Conservation (phyloP, 1,139 yeast species). For the Sugiyamaella paludigena region DNA sequence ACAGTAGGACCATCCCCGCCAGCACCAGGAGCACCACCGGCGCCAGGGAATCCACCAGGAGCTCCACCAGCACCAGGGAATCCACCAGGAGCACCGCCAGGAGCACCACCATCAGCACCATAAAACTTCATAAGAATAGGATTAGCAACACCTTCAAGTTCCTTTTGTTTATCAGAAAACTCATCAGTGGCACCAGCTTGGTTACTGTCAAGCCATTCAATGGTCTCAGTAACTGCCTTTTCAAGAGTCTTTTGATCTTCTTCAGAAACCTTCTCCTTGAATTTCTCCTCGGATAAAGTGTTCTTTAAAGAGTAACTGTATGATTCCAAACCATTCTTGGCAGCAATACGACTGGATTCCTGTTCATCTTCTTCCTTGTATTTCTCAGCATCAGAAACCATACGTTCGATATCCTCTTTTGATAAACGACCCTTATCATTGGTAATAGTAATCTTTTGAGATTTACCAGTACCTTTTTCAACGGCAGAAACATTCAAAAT, state of each 20-base stretch:
- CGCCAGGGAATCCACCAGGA: conserved; percentile 35
- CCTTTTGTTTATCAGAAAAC: conserved; percentile 86
- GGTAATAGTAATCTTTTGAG: conserved; percentile 77
- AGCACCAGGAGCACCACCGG: conserved; percentile 46
- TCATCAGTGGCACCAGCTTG: conserved; percentile 86
- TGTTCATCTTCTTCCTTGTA: conserved; percentile 81
- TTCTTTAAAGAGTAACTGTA: conserved; percentile 88
- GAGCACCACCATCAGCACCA: conserved; percentile 51
- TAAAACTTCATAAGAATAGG: conserved; percentile 92
- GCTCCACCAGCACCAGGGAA: conserved; percentile 58
- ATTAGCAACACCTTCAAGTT: conserved; percentile 88
- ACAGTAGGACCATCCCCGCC: conserved; percentile 73
- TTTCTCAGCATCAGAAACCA: conserved; percentile 90
- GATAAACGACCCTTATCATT: conserved; percentile 96
- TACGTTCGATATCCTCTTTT: conserved; percentile 90
- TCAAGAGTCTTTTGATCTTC: conserved; percentile 76
- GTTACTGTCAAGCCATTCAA: conserved; percentile 85
- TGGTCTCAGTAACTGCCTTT: conserved; percentile 81
- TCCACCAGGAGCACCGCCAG: conserved; percentile 66
- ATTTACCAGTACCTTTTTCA: conserved; percentile 86
- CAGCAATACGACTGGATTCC: conserved; percentile 72
- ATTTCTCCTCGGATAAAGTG: conserved; percentile 73
- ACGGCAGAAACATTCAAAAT: conserved; percentile 91
- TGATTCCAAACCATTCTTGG: conserved; percentile 89
- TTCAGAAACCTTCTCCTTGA: conserved; percentile 78